phyloP scores from a whole-genome alignment of 2,329 filamentous ascomycete genomes.

The Capronia americana region DNA sequence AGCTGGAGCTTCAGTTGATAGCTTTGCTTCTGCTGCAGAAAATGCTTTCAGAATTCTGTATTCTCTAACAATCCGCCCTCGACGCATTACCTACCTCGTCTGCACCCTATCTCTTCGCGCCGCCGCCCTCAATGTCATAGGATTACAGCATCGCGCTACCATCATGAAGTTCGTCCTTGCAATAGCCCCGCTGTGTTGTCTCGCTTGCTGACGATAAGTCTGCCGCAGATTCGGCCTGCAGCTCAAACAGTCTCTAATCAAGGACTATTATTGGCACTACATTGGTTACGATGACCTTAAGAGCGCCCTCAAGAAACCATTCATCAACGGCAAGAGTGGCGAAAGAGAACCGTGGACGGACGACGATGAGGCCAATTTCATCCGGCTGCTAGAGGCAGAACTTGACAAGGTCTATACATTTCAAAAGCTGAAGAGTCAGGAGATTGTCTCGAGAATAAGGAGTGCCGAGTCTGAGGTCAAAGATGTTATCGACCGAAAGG shows the following conservation, averaged over 20 bases:
- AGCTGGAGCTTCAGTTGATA: neutral
- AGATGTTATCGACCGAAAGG: slow-evolving; percentile 79
- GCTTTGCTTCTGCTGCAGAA: slow-evolving; percentile 6
- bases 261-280: slow-evolving; percentile 98
- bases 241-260: slow-evolving; percentile 91
- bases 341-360: slow-evolving; percentile 78
- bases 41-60: neutral
- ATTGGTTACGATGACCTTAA: slow-evolving; percentile 97
- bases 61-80: neutral
- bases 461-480: slow-evolving; percentile 87
- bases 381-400: slow-evolving; percentile 84
- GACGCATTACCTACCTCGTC: neutral
- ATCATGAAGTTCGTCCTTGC: slow-evolving; percentile 22
- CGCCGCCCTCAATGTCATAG: slow-evolving; percentile 3
- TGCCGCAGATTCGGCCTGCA: slow-evolving; percentile 83
- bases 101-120: neutral
- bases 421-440: slow-evolving; percentile 95
- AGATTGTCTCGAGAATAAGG: slow-evolving; percentile 89
- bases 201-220: slow-evolving; percentile 7
- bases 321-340: slow-evolving; percentile 59
- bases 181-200: neutral
- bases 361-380: slow-evolving; percentile 88
- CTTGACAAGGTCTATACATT: slow-evolving; percentile 98
- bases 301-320: slow-evolving; percentile 77
- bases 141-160: neutral